These are phyloP conservation scores for Talaromyces stipitatus DNA, from an alignment of 495 filamentous ascomycete genomes.

Conservation along the genomic window DNA sequence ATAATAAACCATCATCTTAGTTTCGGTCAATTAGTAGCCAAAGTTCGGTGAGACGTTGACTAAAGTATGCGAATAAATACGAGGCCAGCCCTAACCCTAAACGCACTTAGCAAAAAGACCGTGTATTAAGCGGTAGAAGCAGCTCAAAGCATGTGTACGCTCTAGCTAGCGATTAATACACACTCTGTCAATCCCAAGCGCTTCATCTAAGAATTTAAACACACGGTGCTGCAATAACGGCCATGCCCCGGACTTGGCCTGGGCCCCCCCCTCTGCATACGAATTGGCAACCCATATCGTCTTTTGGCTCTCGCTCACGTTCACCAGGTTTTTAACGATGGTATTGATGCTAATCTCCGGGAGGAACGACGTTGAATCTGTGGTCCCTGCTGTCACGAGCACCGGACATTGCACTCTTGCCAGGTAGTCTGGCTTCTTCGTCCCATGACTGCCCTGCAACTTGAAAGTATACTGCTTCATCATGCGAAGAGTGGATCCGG, in stretches of 20 bases:
- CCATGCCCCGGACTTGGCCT: conserved; percentile 20
- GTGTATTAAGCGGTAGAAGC: too few species aligned
- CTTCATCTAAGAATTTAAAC: conserved; percentile 14
- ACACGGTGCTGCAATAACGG: conserved; percentile 6
- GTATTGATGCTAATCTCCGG: conserved; percentile 8
- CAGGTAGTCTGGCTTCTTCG: too few species aligned
- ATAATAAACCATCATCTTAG: too few species aligned
- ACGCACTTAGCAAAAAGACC: too few species aligned
- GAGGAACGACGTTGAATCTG: conserved; percentile 8
- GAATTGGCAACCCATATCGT: conserved; percentile 14
- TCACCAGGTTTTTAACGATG: conserved; percentile 7
- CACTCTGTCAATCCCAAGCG: conserved; percentile 13
- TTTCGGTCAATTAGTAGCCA: too few species aligned
- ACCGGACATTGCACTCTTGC: conserved; percentile 15
- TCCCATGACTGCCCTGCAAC: background rate
- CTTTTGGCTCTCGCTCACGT: conserved; percentile 11
- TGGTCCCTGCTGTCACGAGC: conserved; percentile 19
- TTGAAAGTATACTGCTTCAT: background rate
- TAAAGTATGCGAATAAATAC: too few species aligned
- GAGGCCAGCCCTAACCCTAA: too few species aligned
- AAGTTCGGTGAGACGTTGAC: too few species aligned
- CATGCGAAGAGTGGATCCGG: background rate
- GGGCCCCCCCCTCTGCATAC: conserved; percentile 10
- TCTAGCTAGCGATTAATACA: too few species aligned
- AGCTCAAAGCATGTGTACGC: too few species aligned